Conservation (phyloP, 139 green algal genomes). For the Tetradesmus obliquus region DNA sequence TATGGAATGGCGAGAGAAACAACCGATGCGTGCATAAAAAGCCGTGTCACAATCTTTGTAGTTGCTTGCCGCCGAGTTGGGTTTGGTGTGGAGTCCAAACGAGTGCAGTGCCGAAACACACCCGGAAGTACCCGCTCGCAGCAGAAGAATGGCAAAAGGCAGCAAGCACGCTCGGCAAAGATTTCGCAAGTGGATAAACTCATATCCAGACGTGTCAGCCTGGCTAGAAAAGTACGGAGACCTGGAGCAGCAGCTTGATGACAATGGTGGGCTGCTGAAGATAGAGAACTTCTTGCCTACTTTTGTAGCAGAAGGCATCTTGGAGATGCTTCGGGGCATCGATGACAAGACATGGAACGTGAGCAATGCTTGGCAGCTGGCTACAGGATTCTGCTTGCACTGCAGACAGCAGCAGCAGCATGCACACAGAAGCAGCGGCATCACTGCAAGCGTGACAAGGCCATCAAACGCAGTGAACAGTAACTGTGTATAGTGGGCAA, state of each 20-base stretch:
- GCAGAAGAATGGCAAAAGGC: background rate
- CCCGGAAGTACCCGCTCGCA: background rate
- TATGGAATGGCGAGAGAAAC: too few species aligned
- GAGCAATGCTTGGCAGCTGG: background rate
- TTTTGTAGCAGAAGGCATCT: constrained; percentile 56
- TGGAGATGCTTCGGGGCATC: constrained; percentile 41
- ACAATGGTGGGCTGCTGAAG: constrained; percentile 40
- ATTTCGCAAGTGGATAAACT: constrained; percentile 53
- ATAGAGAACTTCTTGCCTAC: constrained; percentile 58
- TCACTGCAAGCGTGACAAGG: too few species aligned
- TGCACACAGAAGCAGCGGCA: background rate
- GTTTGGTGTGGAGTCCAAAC: too few species aligned
- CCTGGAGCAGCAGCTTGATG: constrained; percentile 44
- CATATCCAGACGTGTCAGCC: constrained; percentile 38
- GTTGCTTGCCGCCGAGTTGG: too few species aligned
- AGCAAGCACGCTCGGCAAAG: background rate
- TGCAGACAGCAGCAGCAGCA: background rate
- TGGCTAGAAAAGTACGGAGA: constrained; percentile 51
- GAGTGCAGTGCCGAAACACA: background rate
- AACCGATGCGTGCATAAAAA: too few species aligned
- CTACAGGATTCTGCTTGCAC: background rate
- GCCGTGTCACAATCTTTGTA: too few species aligned
- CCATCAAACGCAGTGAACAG: too few species aligned
- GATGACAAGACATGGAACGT: constrained; percentile 46
- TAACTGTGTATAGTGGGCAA: too few species aligned